Conservation (phyloP, 176 grass and related monocot genomes). For the Triticum urartu region DNA sequence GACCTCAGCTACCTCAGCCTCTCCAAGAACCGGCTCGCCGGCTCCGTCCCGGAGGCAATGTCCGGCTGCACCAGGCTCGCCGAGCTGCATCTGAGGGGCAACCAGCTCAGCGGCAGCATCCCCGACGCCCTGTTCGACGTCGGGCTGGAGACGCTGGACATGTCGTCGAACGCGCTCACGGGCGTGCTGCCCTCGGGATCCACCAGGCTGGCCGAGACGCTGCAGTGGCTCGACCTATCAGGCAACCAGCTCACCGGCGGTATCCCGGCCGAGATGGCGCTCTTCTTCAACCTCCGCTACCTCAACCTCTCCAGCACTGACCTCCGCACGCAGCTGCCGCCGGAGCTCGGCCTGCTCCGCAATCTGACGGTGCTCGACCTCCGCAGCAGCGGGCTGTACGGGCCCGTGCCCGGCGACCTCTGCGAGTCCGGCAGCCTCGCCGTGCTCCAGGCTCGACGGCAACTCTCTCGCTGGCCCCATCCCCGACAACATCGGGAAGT, state of each 20-base stretch:
- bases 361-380: constrained; percentile 86
- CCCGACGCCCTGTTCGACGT: constrained; percentile 68
- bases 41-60: constrained; percentile 47
- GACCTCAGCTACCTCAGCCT: constrained; percentile 78
- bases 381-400: constrained; percentile 57
- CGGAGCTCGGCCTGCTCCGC: constrained; percentile 63
- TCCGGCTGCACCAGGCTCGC: constrained; percentile 60
- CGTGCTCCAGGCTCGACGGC: constrained; percentile 83
- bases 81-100: constrained; percentile 59
- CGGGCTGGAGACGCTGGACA: constrained; percentile 71
- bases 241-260: constrained; percentile 59
- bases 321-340: constrained; percentile 75
- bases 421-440: constrained; percentile 79
- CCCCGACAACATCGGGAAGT: constrained; percentile 71
- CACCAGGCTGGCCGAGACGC: constrained; percentile 50
- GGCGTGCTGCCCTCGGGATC: constrained; percentile 57
- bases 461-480: constrained; percentile 73
- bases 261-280: constrained; percentile 72
- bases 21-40: constrained; percentile 60
- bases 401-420: constrained; percentile 48
- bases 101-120: constrained; percentile 64
- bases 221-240: constrained; percentile 81
- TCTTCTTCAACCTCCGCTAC: constrained; percentile 63
- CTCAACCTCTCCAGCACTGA: constrained; percentile 81
- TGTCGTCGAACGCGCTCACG: constrained; percentile 73